Evolutionary conservation across 2,329 filamentous ascomycete species (phyloP), one percentile per base, ranked within the genome.

Genomic region (Berkeleyomyces basicola): DNA sequence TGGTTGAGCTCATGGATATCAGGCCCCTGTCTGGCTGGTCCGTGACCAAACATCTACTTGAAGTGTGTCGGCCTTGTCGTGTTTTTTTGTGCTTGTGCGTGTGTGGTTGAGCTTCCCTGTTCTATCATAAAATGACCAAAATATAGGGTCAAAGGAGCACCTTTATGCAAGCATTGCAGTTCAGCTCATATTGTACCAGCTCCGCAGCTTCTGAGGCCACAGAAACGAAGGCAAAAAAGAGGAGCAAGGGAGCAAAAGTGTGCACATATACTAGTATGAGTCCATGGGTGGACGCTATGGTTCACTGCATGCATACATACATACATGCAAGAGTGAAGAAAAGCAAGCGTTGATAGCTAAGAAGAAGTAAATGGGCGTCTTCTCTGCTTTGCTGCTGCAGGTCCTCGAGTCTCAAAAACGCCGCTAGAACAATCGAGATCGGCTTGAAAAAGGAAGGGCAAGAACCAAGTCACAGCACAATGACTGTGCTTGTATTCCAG

Each of bases 91-190:
- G 49, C 23, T 36, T 53, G 10, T 53, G 49, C 36, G 9, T 37
- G 49, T 53, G 3, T 33, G 49, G 49, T 36, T 36, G 5, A 36
- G 10, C 23, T 53, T 53, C 49, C 49, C 49, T 53, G 49, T 53
- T 53, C 49, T 53, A 53, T 53, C 49, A 53, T 53, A 53, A 53
- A 53, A 53, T 53, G 49, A 53, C 36, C 14, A 53, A 53, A 51
- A 53, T 53, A 53, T 53, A 14, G 23, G 49, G 33, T 53, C 49
- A 36, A 31, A 53, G 49, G 49, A 53, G 49, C 23, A 53, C 23
- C 49, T 31, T 53, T 23, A 53, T 53, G 49, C 49, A 53, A 31
- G 49, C 49, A 33, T 11, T 53, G 49, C 49, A 53, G 49, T 37
- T 53, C 49, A 53, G 49, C 49, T 53, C 49, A 53, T 37, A 53